Evolutionary conservation across 2,329 filamentous ascomycete species (phyloP), one percentile per base, ranked within the genome.

Genomic region (Penicillium sp.): DNA sequence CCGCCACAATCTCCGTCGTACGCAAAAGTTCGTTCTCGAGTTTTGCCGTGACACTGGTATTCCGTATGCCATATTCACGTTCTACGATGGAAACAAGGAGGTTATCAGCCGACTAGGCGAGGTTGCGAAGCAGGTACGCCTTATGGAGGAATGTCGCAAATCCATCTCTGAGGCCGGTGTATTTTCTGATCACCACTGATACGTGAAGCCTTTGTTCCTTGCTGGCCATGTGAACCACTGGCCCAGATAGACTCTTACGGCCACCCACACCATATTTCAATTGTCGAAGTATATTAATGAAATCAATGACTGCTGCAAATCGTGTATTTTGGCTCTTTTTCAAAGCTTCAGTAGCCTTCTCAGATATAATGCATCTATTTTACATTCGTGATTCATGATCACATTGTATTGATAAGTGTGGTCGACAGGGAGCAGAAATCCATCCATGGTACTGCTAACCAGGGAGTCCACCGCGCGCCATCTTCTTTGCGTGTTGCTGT

Each of bases 1-100:
- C 9, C 81, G 91, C 40, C 91, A 96, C 72, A 96, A 96, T 70
- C 81, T 96, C 48, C 86, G 91, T 44, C 78, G 77, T 53, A 83
- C 88, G 4, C 91, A 94, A 74, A 85, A 82, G 63, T 78, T 94
- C 34, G 89, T 96, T 9, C 81, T 88, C 65, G 85, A 90, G 43
- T 96, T 95, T 66, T 96, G 91, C 65, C 78, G 84, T 44, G 91
- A 95, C 24, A 90, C 90, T 0, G 86, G 84, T 14, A 90, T 96
- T 53, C 90, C 89, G 1, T 96, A 96, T 67, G 88, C 90, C 5
- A 80, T 94, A 48, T 92, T 92, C 67, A 90, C 89, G 1, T 96
- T 96, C 68, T 83, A 89, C 16, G 85, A 91, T 61, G 89, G 91
- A 5, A 96, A 94, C 71, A 87, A 87, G 72, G 81, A 90, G 62